Evolutionary conservation across 331 rosid genomes (phyloP).

Genomic region (Quercus tomentella): DNA sequence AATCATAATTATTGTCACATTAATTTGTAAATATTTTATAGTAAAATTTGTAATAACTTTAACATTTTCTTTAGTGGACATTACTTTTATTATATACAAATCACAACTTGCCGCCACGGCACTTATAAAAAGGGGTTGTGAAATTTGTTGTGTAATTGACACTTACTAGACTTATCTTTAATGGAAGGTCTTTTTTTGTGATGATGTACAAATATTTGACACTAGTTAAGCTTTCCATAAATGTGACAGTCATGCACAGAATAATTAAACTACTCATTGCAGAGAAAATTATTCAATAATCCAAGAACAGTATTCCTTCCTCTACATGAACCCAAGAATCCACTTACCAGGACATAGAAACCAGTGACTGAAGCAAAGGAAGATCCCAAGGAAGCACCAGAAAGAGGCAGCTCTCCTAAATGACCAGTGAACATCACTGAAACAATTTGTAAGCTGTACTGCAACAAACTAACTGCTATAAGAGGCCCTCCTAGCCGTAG

Average conservation of each 20-base stretch:
- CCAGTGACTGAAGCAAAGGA: conserved; percentile 54
- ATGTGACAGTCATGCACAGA: not conserved
- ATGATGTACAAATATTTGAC: not conserved
- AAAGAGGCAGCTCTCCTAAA: conserved; percentile 48
- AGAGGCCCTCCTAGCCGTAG: conserved; percentile 52
- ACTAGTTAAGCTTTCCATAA: not conserved
- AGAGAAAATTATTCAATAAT: not conserved
- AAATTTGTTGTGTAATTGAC: no score
- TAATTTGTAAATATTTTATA: no score
- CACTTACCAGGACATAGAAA: conserved; percentile 39
- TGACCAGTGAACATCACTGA: conserved; percentile 56
- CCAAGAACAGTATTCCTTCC: no score
- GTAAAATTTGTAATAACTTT: no score
- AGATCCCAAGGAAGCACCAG: conserved; percentile 50
- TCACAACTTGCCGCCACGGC: no score
- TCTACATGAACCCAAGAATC: not conserved
- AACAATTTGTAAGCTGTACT: conserved; percentile 47
- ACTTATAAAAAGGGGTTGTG: no score
- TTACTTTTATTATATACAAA: no score
- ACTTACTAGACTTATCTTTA: not conserved
- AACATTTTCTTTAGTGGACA: no score
- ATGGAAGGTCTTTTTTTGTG: not conserved
- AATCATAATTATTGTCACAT: no score
- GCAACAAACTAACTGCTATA: conserved; percentile 45
- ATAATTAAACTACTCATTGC: not conserved